Evolutionary conservation across 2,329 filamentous ascomycete species (phyloP).

Genomic region (Stemphylium beticola): DNA sequence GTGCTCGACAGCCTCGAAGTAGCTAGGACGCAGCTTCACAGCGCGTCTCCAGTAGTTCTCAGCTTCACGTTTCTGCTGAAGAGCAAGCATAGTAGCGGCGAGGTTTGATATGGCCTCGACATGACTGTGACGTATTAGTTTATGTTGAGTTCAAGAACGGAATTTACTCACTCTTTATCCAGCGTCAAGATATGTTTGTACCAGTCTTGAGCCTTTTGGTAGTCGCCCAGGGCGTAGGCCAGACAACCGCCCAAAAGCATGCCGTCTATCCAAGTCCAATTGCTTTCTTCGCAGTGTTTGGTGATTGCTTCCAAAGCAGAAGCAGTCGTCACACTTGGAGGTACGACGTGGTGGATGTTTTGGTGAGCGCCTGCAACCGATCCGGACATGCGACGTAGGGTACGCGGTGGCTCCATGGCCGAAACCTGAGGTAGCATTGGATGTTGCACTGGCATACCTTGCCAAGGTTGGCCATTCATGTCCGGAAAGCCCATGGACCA

Average conservation of each 20-base stretch:
- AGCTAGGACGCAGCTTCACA: conserved; percentile 81
- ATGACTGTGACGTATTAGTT: conserved; percentile 61
- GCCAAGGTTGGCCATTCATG: conserved; percentile 33
- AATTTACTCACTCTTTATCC: conserved; percentile 58
- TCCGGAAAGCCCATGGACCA: conserved; percentile 33
- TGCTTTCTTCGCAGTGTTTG: conserved; percentile 49
- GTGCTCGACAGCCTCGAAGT: conserved; percentile 95
- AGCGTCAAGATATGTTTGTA: conserved; percentile 70
- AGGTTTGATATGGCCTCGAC: conserved; percentile 94
- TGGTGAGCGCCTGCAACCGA: conserved; percentile 39
- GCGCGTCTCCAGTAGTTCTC: conserved; percentile 84
- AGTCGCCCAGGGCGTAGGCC: conserved; percentile 86
- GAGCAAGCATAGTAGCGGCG: conserved; percentile 84
- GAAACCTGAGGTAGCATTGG: conserved; percentile 27
- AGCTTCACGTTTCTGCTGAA: conserved; percentile 82
- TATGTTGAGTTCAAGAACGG: not conserved
- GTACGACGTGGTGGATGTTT: conserved; percentile 33
- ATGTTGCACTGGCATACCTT: conserved; percentile 29
- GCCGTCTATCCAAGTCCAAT: conserved; percentile 79
- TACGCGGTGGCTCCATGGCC: conserved; percentile 37
- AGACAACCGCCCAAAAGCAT: conserved; percentile 91
- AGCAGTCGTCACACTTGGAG: conserved; percentile 45
- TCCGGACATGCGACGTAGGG: conserved; percentile 44
- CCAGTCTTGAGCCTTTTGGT: conserved; percentile 76
- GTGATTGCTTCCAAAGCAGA: conserved; percentile 47